Evolutionary conservation across 1,284 basidiomycete genomes (phyloP).

Genomic region (Termitomyces sp.): DNA sequence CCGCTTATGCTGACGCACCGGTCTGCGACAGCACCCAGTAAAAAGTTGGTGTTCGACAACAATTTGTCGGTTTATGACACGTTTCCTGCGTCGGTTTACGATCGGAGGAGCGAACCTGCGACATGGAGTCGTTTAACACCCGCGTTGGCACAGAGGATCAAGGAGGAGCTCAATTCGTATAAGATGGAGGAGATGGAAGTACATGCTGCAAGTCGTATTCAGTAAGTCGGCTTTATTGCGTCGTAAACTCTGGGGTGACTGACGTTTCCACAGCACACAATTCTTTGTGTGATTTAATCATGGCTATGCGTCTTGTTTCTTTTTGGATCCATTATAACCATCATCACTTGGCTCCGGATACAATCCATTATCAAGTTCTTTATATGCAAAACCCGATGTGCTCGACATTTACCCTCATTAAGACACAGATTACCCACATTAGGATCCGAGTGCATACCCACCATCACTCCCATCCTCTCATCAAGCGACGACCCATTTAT

Average conservation of each 20-base stretch:
- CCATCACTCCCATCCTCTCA: not conserved
- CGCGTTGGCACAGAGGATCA: slow-evolving; percentile 89
- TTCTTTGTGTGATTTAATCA: slow-evolving; percentile 41
- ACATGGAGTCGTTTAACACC: slow-evolving; percentile 97
- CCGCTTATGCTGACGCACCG: slow-evolving; percentile 53
- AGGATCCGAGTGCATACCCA: slow-evolving; percentile 18
- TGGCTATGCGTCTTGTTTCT: slow-evolving; percentile 8
- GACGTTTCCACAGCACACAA: slow-evolving; percentile 35
- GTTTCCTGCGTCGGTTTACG: slow-evolving; percentile 87
- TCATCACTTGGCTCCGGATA: slow-evolving; percentile 7
- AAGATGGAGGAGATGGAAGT: slow-evolving; percentile 99
- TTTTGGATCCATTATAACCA: slow-evolving; percentile 5
- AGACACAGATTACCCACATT: slow-evolving; percentile 9
- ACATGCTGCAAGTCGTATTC: slow-evolving; percentile 81
- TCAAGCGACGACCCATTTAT: slow-evolving; percentile 10
- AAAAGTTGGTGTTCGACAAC: slow-evolving; percentile 82
- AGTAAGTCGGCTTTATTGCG: slow-evolving; percentile 46
- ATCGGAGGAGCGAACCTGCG: slow-evolving; percentile 91
- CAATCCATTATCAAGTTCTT: slow-evolving; percentile 9
- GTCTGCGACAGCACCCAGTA: slow-evolving; percentile 61
- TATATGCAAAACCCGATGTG: slow-evolving; percentile 17
- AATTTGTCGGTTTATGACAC: slow-evolving; percentile 95
- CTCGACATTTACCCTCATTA: slow-evolving; percentile 17
- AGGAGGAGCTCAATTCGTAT: slow-evolving; percentile 93
- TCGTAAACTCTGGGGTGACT: slow-evolving; percentile 6